Evolutionary conservation across 768 basidiomycete genomes (phyloP).

Genomic region (Sarcodon sp.): DNA sequence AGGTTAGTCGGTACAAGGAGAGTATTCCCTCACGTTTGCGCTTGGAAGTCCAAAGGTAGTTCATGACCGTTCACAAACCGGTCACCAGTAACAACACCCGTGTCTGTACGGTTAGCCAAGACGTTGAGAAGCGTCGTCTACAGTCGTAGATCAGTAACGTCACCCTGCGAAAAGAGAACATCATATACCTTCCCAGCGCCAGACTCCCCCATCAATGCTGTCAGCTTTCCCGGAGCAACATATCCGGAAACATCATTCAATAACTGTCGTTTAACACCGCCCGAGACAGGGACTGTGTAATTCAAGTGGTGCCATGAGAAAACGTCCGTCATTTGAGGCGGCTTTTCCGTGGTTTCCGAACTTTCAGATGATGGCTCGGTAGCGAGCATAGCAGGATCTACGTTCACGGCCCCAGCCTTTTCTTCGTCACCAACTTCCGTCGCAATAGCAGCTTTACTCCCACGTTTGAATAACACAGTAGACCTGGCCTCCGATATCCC

Average conservation of each 20-base stretch:
- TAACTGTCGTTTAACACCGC: conserved; percentile 30
- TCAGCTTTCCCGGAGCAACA: conserved; percentile 70
- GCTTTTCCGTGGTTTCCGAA: conserved; percentile 26
- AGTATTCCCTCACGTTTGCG: conserved; percentile 29
- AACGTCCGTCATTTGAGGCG: conserved; percentile 27
- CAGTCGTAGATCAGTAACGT: not conserved
- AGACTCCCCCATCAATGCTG: conserved; percentile 63
- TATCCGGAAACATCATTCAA: conserved; percentile 69
- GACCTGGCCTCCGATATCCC: conserved; percentile 19
- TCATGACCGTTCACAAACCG: conserved; percentile 31
- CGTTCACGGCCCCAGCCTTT: not conserved
- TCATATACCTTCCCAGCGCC: conserved; percentile 29
- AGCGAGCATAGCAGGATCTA: not conserved
- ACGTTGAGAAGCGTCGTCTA: conserved; percentile 39
- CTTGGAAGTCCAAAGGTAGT: conserved; percentile 34
- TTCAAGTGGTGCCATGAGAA: conserved; percentile 73
- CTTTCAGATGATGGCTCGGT: conserved; percentile 8
- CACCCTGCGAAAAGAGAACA: not conserved
- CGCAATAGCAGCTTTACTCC: conserved; percentile 17
- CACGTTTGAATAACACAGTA: conserved; percentile 57
- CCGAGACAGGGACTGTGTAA: conserved; percentile 48
- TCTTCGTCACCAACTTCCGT: not conserved
- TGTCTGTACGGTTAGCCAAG: conserved; percentile 24
- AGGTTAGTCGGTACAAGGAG: conserved; percentile 10
- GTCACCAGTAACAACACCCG: conserved; percentile 26